Conservation (phyloP, 1,284 basidiomycete genomes). For the Spongispora temasekensis region DNA sequence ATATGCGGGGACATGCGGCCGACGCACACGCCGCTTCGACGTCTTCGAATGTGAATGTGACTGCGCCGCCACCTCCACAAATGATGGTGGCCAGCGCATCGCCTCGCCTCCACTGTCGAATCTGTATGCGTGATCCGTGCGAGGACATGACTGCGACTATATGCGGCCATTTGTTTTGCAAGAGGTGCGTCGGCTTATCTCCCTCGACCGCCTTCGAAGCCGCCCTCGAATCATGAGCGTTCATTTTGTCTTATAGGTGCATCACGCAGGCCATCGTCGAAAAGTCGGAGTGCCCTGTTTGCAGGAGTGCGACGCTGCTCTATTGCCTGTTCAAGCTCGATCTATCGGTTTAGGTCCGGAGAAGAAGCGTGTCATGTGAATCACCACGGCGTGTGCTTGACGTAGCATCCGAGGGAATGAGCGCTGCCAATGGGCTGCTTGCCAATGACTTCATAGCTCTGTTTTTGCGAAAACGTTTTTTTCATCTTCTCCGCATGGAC, state of each 20-base stretch:
- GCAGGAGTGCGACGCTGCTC: slow-evolving; percentile 46
- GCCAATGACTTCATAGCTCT: neutral
- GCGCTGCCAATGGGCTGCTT: neutral
- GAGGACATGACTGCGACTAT: slow-evolving; percentile 52
- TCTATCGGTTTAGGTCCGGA: slow-evolving; percentile 14
- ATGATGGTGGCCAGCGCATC: neutral
- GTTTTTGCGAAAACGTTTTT: neutral
- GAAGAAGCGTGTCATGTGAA: neutral
- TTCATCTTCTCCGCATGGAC: neutral
- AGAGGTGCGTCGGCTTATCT: slow-evolving; percentile 39
- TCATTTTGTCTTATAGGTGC: slow-evolving; percentile 38
- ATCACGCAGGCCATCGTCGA: slow-evolving; percentile 48
- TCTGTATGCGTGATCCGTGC: slow-evolving; percentile 45
- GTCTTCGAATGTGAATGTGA: neutral
- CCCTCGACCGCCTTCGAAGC: no score
- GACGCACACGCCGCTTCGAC: neutral
- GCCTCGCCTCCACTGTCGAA: slow-evolving; percentile 43
- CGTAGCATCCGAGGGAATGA: neutral
- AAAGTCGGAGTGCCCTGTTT: slow-evolving; percentile 49
- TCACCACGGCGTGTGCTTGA: neutral
- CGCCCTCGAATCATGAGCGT: neutral
- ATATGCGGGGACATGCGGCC: neutral
- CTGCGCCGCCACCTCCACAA: neutral
- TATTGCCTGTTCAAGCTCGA: slow-evolving; percentile 47
- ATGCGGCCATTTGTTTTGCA: slow-evolving; percentile 62